These are phyloP conservation scores for Trametes elegans DNA, from an alignment of 768 basidiomycete genomes.

Conservation along the genomic window DNA sequence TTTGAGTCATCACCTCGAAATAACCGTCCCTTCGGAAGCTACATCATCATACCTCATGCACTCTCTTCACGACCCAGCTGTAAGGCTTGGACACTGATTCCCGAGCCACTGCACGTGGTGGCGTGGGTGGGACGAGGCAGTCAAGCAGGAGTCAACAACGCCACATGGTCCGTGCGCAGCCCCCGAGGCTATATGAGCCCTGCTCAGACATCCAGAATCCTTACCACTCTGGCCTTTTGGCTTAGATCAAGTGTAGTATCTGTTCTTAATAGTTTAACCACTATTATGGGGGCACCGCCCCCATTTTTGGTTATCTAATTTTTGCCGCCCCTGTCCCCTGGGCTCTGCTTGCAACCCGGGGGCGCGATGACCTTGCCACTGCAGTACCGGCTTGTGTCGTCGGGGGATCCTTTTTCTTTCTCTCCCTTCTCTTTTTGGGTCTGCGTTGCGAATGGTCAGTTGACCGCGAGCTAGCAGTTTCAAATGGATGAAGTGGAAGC, in stretches of 20 bases:
- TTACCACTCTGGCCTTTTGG: conserved; percentile 62
- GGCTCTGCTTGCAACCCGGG: conserved; percentile 32
- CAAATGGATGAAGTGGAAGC: conserved; percentile 15
- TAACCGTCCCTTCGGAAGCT: too few relatives aligned
- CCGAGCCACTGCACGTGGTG: too few relatives aligned
- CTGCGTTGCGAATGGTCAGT: conserved; percentile 10
- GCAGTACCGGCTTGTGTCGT: conserved; percentile 34
- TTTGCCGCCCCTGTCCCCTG: conserved; percentile 32
- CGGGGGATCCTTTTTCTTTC: conserved; percentile 25
- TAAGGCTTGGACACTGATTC: too few relatives aligned
- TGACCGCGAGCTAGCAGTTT: conserved; percentile 4
- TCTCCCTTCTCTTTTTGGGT: conserved; percentile 1
- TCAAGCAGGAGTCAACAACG: conserved; percentile 8
- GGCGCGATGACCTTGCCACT: conserved; percentile 33
- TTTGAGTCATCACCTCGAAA: too few relatives aligned
- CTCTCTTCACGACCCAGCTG: too few relatives aligned
- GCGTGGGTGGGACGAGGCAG: too few relatives aligned
- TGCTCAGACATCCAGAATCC: conserved; percentile 13
- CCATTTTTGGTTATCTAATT: conserved; percentile 36
- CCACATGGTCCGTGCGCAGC: conserved; percentile 15
- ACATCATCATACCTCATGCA: too few relatives aligned
- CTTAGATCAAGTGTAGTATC: conserved; percentile 81
- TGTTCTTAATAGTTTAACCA: conserved; percentile 60
- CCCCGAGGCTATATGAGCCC: conserved; percentile 2
- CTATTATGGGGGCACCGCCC: conserved; percentile 37